Conservation (phyloP, 2,329 filamentous ascomycete species). For the Aspergillus niger region DNA sequence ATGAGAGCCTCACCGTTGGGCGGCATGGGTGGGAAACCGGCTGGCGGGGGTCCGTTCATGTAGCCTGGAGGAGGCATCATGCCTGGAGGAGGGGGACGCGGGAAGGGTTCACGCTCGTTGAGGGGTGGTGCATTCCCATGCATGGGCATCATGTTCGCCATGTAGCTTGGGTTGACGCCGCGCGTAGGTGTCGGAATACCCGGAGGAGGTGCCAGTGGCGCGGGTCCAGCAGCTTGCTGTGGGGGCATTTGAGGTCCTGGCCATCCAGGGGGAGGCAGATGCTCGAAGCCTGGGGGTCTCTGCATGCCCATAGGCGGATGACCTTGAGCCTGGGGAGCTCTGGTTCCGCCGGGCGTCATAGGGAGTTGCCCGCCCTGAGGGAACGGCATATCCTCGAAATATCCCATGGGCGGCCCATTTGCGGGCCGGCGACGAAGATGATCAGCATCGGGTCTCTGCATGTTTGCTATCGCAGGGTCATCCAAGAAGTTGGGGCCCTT, state of each 20-base stretch:
- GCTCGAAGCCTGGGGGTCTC: conserved; percentile 48
- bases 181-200: conserved; percentile 42
- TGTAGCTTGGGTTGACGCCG: conserved; percentile 42
- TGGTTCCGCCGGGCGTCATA: conserved; percentile 38
- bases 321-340: conserved; percentile 35
- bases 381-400: conserved; percentile 45
- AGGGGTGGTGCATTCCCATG: conserved; percentile 37
- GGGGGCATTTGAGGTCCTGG: conserved; percentile 37
- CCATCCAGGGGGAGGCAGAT: conserved; percentile 45
- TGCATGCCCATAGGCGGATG: conserved; percentile 44
- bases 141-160: conserved; percentile 39
- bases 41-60: conserved; percentile 44
- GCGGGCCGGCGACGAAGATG: conserved; percentile 41
- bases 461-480: conserved; percentile 47
- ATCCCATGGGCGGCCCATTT: conserved; percentile 42
- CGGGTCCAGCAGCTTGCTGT: conserved; percentile 37
- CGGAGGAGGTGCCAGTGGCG: conserved; percentile 41
- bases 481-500: conserved; percentile 45
- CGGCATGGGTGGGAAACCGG: conserved; percentile 44
- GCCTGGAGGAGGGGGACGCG: conserved; percentile 44
- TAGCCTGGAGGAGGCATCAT: conserved; percentile 51
- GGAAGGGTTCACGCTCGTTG: conserved; percentile 41
- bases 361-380: conserved; percentile 37
- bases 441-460: conserved; percentile 42
- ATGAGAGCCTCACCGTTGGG: conserved; percentile 42